phyloP scores from a whole-genome alignment of 2,329 filamentous ascomycete genomes.

The Albifimbria verrucaria region DNA sequence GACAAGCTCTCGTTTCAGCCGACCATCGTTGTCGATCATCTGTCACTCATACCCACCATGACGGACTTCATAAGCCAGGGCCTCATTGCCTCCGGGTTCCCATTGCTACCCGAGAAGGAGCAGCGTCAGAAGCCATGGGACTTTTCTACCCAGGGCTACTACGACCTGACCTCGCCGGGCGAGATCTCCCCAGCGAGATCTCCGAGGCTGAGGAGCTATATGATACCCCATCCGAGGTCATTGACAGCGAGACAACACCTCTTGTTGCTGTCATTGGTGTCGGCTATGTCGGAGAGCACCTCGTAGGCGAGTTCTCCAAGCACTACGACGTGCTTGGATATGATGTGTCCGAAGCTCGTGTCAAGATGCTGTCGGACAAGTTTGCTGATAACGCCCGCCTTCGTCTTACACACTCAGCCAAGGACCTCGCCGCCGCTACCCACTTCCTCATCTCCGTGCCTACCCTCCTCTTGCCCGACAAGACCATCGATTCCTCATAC shows the following conservation, averaged over 20 bases:
- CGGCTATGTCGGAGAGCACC: slow-evolving; percentile 50
- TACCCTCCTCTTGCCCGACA: slow-evolving; percentile 44
- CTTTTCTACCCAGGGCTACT: slow-evolving; percentile 20
- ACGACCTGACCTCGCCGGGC: slow-evolving; percentile 31
- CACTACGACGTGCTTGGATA: slow-evolving; percentile 43
- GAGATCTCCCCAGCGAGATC: slow-evolving; percentile 26
- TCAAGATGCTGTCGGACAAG: slow-evolving; percentile 27
- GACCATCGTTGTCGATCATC: slow-evolving; percentile 16
- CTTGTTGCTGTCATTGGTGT: slow-evolving; percentile 48
- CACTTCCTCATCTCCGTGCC: slow-evolving; percentile 54
- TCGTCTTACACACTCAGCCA: slow-evolving; percentile 34
- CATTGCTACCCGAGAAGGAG: slow-evolving; percentile 15
- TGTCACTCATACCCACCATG: slow-evolving; percentile 13
- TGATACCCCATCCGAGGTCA: slow-evolving; percentile 1
- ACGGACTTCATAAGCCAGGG: slow-evolving; percentile 18
- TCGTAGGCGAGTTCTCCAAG: slow-evolving; percentile 40
- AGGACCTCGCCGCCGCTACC: slow-evolving; percentile 37
- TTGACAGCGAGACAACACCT: slow-evolving; percentile 19
- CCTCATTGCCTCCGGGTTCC: slow-evolving; percentile 17
- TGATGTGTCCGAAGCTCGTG: slow-evolving; percentile 40
- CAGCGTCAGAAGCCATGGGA: slow-evolving; percentile 17
- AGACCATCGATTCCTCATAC: slow-evolving; percentile 45
- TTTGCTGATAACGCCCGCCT: slow-evolving; percentile 23
- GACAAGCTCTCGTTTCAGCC: slow-evolving; percentile 16
- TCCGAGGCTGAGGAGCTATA: slow-evolving; percentile 20